Conservation (phyloP, 345 rosid genomes). For the sweet orange (Citrus sinensis) region DNA sequence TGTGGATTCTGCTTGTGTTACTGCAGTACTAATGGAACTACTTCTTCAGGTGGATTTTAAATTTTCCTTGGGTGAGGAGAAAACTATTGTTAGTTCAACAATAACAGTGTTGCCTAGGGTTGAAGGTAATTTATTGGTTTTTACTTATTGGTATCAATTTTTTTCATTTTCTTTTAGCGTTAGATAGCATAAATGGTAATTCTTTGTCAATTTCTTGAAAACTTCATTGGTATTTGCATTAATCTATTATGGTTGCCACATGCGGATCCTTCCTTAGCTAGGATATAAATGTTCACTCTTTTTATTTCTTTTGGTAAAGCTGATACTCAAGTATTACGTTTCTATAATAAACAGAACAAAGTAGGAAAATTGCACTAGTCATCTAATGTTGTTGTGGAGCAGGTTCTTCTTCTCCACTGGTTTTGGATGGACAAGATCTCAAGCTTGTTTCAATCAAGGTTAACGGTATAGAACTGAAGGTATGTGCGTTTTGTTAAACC, state of each 20-base stretch:
- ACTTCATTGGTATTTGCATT: background rate
- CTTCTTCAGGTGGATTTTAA: conserved; percentile 69
- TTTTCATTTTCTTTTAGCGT: background rate
- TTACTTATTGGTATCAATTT: background rate
- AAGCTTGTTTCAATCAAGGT: conserved; percentile 80
- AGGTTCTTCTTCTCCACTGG: conserved; percentile 76
- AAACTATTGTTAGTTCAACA: conserved; percentile 81
- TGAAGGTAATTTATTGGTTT: conserved; percentile 50
- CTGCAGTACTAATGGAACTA: conserved; percentile 4
- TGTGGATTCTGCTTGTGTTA: conserved; percentile 17
- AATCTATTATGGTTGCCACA: background rate
- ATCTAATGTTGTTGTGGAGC: conserved; percentile 10
- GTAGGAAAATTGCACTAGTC: background rate
- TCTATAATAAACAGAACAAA: background rate
- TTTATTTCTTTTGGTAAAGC: background rate
- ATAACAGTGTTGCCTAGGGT: conserved; percentile 70
- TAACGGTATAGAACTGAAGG: conserved; percentile 66
- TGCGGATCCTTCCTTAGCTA: background rate
- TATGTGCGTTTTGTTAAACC: conserved; percentile 20
- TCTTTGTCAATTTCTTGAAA: background rate
- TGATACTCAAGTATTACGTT: background rate
- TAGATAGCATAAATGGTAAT: background rate
- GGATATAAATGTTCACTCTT: background rate
- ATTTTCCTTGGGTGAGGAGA: conserved; percentile 89
- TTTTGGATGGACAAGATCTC: conserved; percentile 77